phyloP scores from a whole-genome alignment of 306 rosid species.

The Cyamopsis tetragonoloba region DNA sequence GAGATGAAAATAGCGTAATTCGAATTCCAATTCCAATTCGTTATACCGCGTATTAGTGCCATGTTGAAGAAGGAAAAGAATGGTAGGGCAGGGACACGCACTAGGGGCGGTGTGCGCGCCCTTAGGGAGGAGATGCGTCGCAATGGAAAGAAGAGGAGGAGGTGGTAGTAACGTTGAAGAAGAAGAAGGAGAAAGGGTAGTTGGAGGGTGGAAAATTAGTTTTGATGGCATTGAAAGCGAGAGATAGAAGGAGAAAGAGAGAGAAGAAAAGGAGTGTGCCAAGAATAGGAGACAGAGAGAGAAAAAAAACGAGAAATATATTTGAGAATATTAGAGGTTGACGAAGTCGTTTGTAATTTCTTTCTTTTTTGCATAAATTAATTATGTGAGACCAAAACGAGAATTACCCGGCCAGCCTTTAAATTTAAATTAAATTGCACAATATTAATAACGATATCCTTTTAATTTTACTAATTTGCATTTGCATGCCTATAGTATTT shows the following conservation, averaged over 20 bases:
- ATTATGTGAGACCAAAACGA: not conserved
- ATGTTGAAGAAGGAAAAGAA: constrained; percentile 19
- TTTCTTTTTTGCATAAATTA: constrained; percentile 4
- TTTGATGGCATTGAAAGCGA: constrained; percentile 37
- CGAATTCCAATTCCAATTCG: too few species aligned
- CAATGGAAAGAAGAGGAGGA: constrained; percentile 7
- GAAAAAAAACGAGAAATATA: constrained; percentile 14
- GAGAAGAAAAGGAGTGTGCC: not conserved
- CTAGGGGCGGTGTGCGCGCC: constrained; percentile 58
- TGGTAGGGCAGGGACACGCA: constrained; percentile 38
- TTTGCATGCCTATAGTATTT: constrained; percentile 28
- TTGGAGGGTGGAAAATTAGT: constrained; percentile 28
- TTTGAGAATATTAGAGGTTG: constrained; percentile 28
- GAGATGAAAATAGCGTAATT: not conserved
- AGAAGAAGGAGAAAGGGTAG: constrained; percentile 20
- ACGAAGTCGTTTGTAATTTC: constrained; percentile 51
- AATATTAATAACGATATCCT: not conserved
- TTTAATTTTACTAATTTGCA: too few species aligned
- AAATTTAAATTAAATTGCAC: constrained; percentile 4
- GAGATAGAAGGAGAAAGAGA: not conserved
- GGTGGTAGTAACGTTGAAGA: constrained; percentile 13
- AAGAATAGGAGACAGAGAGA: constrained; percentile 40
- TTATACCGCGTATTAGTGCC: too few species aligned
- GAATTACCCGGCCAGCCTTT: constrained; percentile 44
- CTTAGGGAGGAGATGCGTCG: constrained; percentile 33